phyloP scores from a whole-genome alignment of 148 eudicot genomes.

The Rhododendron vialii region DNA sequence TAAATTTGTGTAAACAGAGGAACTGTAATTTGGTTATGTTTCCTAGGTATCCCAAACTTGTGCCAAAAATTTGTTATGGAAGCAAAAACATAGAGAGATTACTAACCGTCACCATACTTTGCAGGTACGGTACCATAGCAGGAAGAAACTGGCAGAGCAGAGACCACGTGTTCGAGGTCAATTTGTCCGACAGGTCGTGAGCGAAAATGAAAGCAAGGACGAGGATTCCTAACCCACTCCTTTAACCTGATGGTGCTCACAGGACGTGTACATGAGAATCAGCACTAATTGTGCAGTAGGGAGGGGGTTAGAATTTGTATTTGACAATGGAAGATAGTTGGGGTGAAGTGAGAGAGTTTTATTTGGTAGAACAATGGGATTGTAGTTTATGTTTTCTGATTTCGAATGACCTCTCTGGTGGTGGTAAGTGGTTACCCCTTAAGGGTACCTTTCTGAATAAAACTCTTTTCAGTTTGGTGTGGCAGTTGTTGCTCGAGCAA shows the following conservation, averaged over 20 bases:
- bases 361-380: neutral
- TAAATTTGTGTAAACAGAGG: neutral
- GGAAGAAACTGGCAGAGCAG: slow-evolving; percentile 77
- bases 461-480: slow-evolving; percentile 9
- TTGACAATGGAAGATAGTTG: neutral
- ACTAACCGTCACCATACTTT: neutral
- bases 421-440: neutral
- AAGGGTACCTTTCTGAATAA: slow-evolving; percentile 3
- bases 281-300: slow-evolving; percentile 9
- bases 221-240: slow-evolving; percentile 41
- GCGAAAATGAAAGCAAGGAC: slow-evolving; percentile 34
- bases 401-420: neutral
- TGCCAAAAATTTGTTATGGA: neutral
- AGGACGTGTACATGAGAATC: slow-evolving; percentile 15
- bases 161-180: slow-evolving; percentile 77
- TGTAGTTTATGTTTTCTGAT: slow-evolving; percentile 13
- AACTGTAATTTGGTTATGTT: neutral
- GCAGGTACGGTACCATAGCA: slow-evolving; percentile 74
- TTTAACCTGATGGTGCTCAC: slow-evolving; percentile 12
- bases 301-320: slow-evolving; percentile 14
- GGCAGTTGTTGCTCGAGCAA: slow-evolving; percentile 1
- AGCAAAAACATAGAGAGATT: slow-evolving; percentile 1
- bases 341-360: neutral
- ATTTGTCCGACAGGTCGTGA: slow-evolving; percentile 40
- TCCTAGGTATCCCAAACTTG: neutral